Conservation (phyloP, 139 green algal species). For the Chlamydomonas incerta region DNA sequence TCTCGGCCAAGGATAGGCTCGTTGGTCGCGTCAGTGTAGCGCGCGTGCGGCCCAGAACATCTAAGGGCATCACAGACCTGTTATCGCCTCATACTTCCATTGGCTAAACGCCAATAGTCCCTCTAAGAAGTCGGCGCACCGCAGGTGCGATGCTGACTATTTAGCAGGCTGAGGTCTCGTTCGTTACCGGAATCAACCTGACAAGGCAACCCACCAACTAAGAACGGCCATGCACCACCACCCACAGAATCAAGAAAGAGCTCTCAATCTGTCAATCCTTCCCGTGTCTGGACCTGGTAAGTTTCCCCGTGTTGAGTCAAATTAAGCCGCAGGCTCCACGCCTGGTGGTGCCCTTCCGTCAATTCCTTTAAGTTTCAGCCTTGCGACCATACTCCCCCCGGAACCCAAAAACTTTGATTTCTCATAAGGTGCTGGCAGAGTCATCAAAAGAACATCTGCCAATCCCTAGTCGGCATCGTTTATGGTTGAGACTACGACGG, state of each 20-base stretch:
- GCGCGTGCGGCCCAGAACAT: conserved; percentile 99
- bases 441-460: conserved; percentile 96
- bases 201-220: conserved; percentile 97
- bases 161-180: conserved; percentile 98
- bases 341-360: conserved; percentile 96
- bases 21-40: conserved; percentile 98
- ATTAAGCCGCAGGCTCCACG: conserved; percentile 96
- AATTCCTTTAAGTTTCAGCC: conserved; percentile 93
- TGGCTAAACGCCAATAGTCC: conserved; percentile 90
- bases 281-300: conserved; percentile 97
- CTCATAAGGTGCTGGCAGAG: conserved; percentile 97
- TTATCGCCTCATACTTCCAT: conserved; percentile 99
- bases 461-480: conserved; percentile 99
- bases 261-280: conserved; percentile 96
- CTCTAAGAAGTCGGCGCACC: conserved; percentile 93
- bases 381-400: conserved; percentile 58
- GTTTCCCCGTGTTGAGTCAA: conserved; percentile 97
- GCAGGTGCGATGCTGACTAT: conserved; percentile 86
- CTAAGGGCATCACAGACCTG: conserved; percentile 99
- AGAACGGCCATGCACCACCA: conserved; percentile 80
- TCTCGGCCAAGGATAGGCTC: conserved; percentile 47
- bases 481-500: conserved; percentile 99
- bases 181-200: conserved; percentile 98
- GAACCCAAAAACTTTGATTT: conserved; percentile 97
- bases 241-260: conserved; percentile 96